phyloP scores from a whole-genome alignment of 2,329 filamentous ascomycete species.

The Fusarium denticulatum region DNA sequence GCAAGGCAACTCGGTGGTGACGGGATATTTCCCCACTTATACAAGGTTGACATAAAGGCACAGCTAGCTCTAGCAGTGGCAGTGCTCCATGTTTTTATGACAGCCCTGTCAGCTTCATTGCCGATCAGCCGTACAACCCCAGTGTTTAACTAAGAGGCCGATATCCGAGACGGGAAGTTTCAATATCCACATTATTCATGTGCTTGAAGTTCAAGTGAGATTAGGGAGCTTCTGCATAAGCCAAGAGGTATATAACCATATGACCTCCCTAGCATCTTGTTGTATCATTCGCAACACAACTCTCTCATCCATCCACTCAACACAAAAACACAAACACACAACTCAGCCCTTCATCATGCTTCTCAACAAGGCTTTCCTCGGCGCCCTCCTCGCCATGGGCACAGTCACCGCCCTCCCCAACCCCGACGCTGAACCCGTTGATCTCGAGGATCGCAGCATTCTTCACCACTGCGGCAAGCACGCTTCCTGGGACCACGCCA shows the following conservation, averaged over 20 bases:
- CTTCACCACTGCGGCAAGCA: conserved; percentile 20
- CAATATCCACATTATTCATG: background rate
- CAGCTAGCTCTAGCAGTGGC: background rate
- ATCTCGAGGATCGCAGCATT: conserved; percentile 5
- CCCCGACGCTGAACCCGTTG: background rate
- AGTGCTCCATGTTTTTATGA: background rate
- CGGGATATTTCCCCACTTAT: background rate
- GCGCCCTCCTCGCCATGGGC: conserved; percentile 9
- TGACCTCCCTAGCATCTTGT: too few species aligned
- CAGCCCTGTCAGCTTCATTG: background rate
- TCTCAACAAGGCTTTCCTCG: conserved; percentile 12
- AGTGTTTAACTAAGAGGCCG: background rate
- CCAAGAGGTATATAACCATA: background rate
- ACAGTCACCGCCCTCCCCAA: conserved; percentile 20
- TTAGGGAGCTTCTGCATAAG: background rate
- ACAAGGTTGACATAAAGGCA: background rate
- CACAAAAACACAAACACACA: background rate
- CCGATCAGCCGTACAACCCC: background rate
- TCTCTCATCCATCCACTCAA: background rate
- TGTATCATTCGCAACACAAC: background rate
- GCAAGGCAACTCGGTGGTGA: background rate
- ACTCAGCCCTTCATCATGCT: conserved; percentile 9
- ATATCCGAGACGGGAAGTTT: background rate
- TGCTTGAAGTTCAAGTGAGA: too few species aligned
- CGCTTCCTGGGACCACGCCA: conserved; percentile 6